Conservation (phyloP, 495 filamentous ascomycete species). For the Podospora fimiseda region DNA sequence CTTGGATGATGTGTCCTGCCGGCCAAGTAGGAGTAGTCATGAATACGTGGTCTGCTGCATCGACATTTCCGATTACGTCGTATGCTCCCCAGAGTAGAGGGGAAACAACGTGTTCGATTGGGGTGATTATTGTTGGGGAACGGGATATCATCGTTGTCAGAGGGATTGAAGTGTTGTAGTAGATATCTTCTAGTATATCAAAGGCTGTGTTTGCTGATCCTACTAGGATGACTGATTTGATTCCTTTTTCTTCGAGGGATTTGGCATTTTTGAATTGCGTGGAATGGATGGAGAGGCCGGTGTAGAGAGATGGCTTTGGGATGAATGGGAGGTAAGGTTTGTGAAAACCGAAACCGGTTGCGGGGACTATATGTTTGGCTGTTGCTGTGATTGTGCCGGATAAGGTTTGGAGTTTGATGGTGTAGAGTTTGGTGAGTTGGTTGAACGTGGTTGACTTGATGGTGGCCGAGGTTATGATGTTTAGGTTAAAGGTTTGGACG, state of each 20-base stretch:
- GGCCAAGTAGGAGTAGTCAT: slow-evolving; percentile 18
- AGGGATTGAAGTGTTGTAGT: slow-evolving; percentile 22
- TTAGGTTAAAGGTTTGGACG: slow-evolving; percentile 22
- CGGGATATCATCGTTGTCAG: slow-evolving; percentile 27
- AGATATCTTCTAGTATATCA: slow-evolving; percentile 29
- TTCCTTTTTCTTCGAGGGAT: slow-evolving; percentile 8
- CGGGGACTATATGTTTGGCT: slow-evolving; percentile 29
- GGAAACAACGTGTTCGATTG: slow-evolving; percentile 16
- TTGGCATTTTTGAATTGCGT: slow-evolving; percentile 15
- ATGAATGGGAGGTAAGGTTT: slow-evolving; percentile 23
- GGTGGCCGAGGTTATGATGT: slow-evolving; percentile 22
- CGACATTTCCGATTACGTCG: slow-evolving; percentile 13
- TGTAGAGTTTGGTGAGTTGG: slow-evolving; percentile 16
- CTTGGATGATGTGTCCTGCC: slow-evolving; percentile 6
- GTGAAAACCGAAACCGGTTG: slow-evolving; percentile 24
- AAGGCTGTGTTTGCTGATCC: slow-evolving; percentile 36
- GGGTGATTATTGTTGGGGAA: slow-evolving; percentile 33
- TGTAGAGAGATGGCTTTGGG: slow-evolving; percentile 13
- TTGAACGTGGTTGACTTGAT: slow-evolving; percentile 23
- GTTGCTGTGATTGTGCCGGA: slow-evolving; percentile 4
- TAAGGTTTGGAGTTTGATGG: slow-evolving; percentile 12
- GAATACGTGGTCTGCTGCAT: slow-evolving; percentile 15
- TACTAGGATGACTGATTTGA: slow-evolving; percentile 29
- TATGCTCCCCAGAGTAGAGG: slow-evolving; percentile 17
- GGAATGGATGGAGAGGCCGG: slow-evolving; percentile 26